Conservation (phyloP, 495 filamentous ascomycete genomes). For the Aspergillus heteromorphus region DNA sequence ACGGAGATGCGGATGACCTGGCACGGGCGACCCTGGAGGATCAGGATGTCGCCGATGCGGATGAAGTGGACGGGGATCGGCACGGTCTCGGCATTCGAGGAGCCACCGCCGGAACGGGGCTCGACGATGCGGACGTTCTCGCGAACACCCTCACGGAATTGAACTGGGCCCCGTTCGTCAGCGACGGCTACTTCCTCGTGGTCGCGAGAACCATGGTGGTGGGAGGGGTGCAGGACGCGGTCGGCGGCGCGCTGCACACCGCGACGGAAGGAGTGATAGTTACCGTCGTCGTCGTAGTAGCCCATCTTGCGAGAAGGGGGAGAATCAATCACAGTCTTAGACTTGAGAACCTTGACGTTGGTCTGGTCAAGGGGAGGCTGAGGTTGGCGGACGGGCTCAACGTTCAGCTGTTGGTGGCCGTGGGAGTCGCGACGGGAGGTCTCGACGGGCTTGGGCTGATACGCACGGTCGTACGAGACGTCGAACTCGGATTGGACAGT, state of each 20-base stretch:
- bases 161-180: conserved; percentile 37
- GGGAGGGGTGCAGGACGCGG: conserved; percentile 66
- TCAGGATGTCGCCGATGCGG: conserved; percentile 96
- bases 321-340: conserved; percentile 46
- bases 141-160: conserved; percentile 36
- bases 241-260: conserved; percentile 80
- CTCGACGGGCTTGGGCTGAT: conserved; percentile 25
- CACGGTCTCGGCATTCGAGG: conserved; percentile 70
- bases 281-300: conserved; percentile 98
- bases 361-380: conserved; percentile 26
- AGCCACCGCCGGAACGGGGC: conserved; percentile 39
- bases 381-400: conserved; percentile 50
- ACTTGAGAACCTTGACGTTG: conserved; percentile 27
- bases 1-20: conserved; percentile 99
- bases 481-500: conserved; percentile 20
- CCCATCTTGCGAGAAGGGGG: conserved; percentile 72
- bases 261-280: conserved; percentile 91
- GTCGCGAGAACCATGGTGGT: conserved; percentile 38
- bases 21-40: conserved; percentile 98
- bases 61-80: conserved; percentile 99
- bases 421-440: conserved; percentile 26
- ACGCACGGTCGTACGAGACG: conserved; percentile 19
- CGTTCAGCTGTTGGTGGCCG: conserved; percentile 36
- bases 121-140: conserved; percentile 50
- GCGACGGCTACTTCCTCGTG: conserved; percentile 52